Evolutionary conservation across 2,329 filamentous ascomycete species (phyloP).

Genomic region (Pezicula carpinea): DNA sequence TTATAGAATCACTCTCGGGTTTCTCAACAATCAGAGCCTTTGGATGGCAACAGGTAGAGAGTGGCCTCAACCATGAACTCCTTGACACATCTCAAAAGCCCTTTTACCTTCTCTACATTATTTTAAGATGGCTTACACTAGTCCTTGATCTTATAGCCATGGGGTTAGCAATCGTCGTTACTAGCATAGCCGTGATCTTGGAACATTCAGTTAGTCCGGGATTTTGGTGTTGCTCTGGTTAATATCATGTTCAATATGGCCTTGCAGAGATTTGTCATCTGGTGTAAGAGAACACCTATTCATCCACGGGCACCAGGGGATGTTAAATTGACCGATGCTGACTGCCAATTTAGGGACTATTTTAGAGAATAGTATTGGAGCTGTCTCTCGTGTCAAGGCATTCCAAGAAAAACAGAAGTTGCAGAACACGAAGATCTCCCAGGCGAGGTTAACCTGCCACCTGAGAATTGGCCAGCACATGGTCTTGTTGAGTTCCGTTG

Average conservation of each 20-base stretch:
- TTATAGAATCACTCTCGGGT: constrained; percentile 37
- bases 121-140: constrained; percentile 52
- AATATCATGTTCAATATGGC: constrained; percentile 13
- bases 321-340: not conserved
- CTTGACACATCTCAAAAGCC: constrained; percentile 50
- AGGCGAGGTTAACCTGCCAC: constrained; percentile 29
- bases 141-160: constrained; percentile 17
- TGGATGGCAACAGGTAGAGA: constrained; percentile 30
- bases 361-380: constrained; percentile 37
- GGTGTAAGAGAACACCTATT: not conserved
- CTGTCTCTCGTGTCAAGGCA: constrained; percentile 50
- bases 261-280: not conserved
- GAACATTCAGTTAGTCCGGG: constrained; percentile 13
- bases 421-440: constrained; percentile 26
- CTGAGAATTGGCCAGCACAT: constrained; percentile 7
- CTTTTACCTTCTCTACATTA: constrained; percentile 49
- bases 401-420: constrained; percentile 19
- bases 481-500: constrained; percentile 6
- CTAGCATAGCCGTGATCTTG: constrained; percentile 24
- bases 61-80: constrained; percentile 33
- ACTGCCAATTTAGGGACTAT: not conserved
- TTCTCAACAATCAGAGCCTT: constrained; percentile 39
- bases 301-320: too few species aligned
- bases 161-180: constrained; percentile 22
- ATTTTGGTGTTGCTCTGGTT: constrained; percentile 15